Evolutionary conservation across 805 yeast species (phyloP).

Genomic region (Metschnikowia shivogae): DNA sequence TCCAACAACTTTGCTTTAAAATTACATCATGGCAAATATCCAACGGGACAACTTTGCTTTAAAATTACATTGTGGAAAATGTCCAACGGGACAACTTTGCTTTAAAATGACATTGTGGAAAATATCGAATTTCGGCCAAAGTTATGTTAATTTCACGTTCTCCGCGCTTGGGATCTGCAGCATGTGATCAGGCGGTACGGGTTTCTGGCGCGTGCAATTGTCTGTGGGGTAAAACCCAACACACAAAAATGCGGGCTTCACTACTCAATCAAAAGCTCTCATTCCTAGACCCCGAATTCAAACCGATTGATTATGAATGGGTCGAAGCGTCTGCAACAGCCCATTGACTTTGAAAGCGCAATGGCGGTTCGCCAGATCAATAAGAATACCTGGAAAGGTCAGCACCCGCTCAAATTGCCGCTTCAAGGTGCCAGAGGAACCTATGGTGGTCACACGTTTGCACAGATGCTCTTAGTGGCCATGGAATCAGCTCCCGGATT

Average conservation of each 20-base stretch:
- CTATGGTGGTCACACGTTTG: slow-evolving; percentile 67
- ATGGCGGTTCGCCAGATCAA: slow-evolving; percentile 12
- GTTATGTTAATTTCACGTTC: too few relatives aligned
- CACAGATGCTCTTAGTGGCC: slow-evolving; percentile 62
- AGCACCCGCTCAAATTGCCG: slow-evolving; percentile 33
- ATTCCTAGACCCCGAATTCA: too few relatives aligned
- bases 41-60: too few relatives aligned
- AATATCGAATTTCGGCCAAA: too few relatives aligned
- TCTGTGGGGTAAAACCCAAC: neutral
- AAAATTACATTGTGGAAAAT: too few relatives aligned
- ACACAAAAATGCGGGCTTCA: neutral
- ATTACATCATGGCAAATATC: too few relatives aligned
- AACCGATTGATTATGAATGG: neutral
- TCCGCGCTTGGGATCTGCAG: too few relatives aligned
- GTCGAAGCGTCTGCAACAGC: neutral
- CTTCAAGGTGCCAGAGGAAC: slow-evolving; percentile 54
- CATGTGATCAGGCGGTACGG: neutral
- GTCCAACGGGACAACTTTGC: too few relatives aligned
- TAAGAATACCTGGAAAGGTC: slow-evolving; percentile 26
- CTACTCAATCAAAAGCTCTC: too few relatives aligned
- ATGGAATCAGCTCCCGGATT: slow-evolving; percentile 39
- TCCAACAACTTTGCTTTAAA: too few relatives aligned
- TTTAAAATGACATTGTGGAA: too few relatives aligned
- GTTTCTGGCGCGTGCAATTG: neutral
- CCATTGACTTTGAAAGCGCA: slow-evolving; percentile 16